Evolutionary conservation across 1,284 basidiomycete genomes (phyloP).

Genomic region (Cystobasidiaceae sp.): DNA sequence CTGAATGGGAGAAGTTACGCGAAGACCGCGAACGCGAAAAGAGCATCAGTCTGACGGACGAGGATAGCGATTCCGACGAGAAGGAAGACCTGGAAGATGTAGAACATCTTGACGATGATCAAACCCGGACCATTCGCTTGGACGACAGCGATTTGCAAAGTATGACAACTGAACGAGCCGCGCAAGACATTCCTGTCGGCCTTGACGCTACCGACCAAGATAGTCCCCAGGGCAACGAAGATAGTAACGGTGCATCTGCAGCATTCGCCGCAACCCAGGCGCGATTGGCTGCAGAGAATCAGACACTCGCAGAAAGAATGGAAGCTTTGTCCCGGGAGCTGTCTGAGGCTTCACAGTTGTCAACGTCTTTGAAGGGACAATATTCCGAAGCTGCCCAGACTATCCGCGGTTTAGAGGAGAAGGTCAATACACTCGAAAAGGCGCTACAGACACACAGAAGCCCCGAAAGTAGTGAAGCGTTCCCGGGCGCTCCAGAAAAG

Average conservation of each 20-base stretch:
- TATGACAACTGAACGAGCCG: not conserved
- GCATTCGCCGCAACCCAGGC: constrained; percentile 8
- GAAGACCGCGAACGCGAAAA: constrained; percentile 36
- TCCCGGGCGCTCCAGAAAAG: not conserved
- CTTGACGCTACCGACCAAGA: too few relatives aligned
- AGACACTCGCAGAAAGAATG: constrained; percentile 67
- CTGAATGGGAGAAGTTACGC: constrained; percentile 35
- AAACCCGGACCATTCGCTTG: constrained; percentile 47
- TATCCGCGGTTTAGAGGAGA: constrained; percentile 66
- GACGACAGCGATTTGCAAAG: not conserved
- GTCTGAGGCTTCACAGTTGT: constrained; percentile 68
- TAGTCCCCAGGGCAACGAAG: too few relatives aligned
- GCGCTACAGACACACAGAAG: constrained; percentile 47
- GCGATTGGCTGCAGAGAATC: constrained; percentile 49
- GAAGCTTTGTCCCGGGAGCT: constrained; percentile 67
- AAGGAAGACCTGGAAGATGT: constrained; percentile 30
- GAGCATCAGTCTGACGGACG: constrained; percentile 47
- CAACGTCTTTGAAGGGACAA: constrained; percentile 67
- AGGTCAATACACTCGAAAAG: constrained; percentile 52
- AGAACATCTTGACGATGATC: constrained; percentile 49
- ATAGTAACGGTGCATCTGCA: not conserved
- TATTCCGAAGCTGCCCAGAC: constrained; percentile 72
- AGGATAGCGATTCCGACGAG: constrained; percentile 52
- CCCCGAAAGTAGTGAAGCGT: constrained; percentile 40
- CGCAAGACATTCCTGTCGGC: too few relatives aligned